Percentiles rank a stretch among this genome's conserved stretches.
Conservation (phyloP, 2,329 filamentous ascomycete genomes). For the Remersonia thermophila region DNA sequence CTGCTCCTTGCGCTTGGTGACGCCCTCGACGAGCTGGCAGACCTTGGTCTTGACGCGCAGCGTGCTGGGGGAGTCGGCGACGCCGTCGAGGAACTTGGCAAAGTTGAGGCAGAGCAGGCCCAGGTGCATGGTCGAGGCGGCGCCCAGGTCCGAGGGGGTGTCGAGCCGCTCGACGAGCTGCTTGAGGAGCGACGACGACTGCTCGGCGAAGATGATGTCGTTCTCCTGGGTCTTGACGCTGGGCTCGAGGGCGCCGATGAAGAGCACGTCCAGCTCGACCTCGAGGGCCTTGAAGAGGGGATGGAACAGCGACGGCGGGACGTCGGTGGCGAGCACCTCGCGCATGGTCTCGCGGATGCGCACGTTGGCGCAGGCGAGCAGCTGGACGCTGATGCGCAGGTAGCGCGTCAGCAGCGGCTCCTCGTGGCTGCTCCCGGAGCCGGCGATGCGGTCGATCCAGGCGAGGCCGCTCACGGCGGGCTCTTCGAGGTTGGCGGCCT, state of each 20-base stretch:
- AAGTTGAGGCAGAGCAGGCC: slow-evolving; percentile 53
- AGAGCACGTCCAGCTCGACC: slow-evolving; percentile 50
- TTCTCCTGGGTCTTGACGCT: slow-evolving; percentile 42
- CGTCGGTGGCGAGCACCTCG: slow-evolving; percentile 53
- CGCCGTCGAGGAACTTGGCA: slow-evolving; percentile 51
- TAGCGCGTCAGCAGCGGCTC: slow-evolving; percentile 49
- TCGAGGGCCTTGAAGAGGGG: slow-evolving; percentile 54
- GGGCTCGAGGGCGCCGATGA: slow-evolving; percentile 42
- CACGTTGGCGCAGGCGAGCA: slow-evolving; percentile 51
- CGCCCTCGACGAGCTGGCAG: slow-evolving; percentile 53
- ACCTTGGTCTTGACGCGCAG: slow-evolving; percentile 57
- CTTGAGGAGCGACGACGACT: slow-evolving; percentile 51
- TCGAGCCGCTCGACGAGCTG: slow-evolving; percentile 53
- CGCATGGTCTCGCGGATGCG: slow-evolving; percentile 54
- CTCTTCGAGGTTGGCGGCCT: slow-evolving; percentile 45
- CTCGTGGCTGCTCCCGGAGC: slow-evolving; percentile 42
- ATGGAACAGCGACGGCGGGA: slow-evolving; percentile 48
- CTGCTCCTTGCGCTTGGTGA: slow-evolving; percentile 55
- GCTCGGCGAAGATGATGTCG: slow-evolving; percentile 55
- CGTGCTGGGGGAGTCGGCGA: slow-evolving; percentile 42
- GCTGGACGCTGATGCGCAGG: slow-evolving; percentile 50
- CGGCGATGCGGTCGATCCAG: slow-evolving; percentile 52
- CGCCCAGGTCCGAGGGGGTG: slow-evolving; percentile 48
- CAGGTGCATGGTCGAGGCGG: slow-evolving; percentile 51
- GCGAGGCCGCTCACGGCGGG: slow-evolving; percentile 41